Evolutionary conservation across 371 early-diverging fungal genomes (phyloP).

Genomic region (Mortierella sp.): DNA sequence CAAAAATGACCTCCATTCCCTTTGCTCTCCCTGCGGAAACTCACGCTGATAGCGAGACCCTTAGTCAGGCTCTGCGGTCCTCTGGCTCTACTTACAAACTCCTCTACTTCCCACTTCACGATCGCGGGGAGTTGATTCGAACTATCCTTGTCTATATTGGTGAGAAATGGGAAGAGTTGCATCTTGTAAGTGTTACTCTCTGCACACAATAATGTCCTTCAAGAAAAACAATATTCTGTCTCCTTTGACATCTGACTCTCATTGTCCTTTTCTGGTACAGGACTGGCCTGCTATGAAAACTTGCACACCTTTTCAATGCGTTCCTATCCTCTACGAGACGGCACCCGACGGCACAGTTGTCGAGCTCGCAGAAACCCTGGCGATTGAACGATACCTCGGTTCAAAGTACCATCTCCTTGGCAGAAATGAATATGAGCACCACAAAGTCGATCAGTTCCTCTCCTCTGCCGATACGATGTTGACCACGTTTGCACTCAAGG

Average conservation of each 20-base stretch:
- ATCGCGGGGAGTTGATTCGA: slow-evolving; percentile 43
- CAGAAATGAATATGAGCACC: slow-evolving; percentile 34
- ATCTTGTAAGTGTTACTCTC: slow-evolving; percentile 19
- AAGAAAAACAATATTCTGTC: neutral
- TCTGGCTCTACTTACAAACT: slow-evolving; percentile 30
- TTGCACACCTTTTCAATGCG: slow-evolving; percentile 45
- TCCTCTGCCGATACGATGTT: slow-evolving; percentile 15
- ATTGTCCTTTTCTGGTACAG: neutral
- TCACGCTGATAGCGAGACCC: slow-evolving; percentile 18
- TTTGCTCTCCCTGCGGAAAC: slow-evolving; percentile 33
- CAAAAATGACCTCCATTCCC: no score
- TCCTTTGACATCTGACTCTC: neutral
- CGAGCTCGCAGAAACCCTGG: slow-evolving; percentile 54
- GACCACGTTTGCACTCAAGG: slow-evolving; percentile 7
- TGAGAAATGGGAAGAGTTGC: slow-evolving; percentile 32
- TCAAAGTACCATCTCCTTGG: slow-evolving; percentile 44
- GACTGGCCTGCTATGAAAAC: slow-evolving; percentile 38
- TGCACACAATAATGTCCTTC: no score
- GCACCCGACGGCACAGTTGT: slow-evolving; percentile 37
- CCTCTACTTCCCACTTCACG: slow-evolving; percentile 46
- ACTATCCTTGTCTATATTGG: slow-evolving; percentile 22
- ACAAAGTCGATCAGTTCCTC: slow-evolving; percentile 31
- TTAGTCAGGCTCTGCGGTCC: slow-evolving; percentile 22
- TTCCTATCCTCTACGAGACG: slow-evolving; percentile 59
- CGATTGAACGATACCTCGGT: slow-evolving; percentile 61